Evolutionary conservation across 306 rosid genomes (phyloP), one percentile per base, ranked within the genome.

Genomic region (Pachyrhizus erosus): DNA sequence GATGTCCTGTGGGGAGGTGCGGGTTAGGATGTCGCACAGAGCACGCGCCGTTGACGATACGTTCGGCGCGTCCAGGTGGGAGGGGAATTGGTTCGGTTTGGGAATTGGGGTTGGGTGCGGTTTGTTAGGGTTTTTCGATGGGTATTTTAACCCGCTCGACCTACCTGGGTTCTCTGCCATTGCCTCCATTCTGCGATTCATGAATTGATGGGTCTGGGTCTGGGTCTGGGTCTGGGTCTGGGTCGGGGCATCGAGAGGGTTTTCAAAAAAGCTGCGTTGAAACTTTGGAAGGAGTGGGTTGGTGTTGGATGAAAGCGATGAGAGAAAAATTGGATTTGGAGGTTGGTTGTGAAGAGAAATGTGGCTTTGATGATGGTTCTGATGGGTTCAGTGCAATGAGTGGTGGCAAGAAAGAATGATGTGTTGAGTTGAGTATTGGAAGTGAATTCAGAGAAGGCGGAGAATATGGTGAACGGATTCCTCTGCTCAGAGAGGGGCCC

Each of bases 21-120:
- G 85, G 31, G 89, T 75, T 29, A 93, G 89, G 45, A 93, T 79
- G 54, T 91, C 88, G 43, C 87, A 87, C 11, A 91, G 78, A 43
- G 72, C 43, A 74, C 76, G 81, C 6, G 91, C 91, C 0, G 81
- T 60, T 17, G 91, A 69, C 0, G 94, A 83, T 5, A 86, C 80
- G 20, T 87, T 84, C 0, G 83, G 78, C 3, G 82, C 61, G 23
- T 84, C 86, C 7, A 78, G 69, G 76, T 81, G 73, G 9, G 82
- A 75, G 7, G 89, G 89, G 43, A 80, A 85, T 5, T 84, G 82
- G 54, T 31, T 83, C 2, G 87, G 79, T 68, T 84, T 82, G 33
- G 77, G 74, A 48, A 65, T 80, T 37, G 79, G 83, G 51, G 45
- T 27, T 55, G 78, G 11, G 1, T 75, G 60, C 0, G 43, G 70